phyloP scores from a whole-genome alignment of 768 basidiomycete genomes.

The Cytidiella melzeri region DNA sequence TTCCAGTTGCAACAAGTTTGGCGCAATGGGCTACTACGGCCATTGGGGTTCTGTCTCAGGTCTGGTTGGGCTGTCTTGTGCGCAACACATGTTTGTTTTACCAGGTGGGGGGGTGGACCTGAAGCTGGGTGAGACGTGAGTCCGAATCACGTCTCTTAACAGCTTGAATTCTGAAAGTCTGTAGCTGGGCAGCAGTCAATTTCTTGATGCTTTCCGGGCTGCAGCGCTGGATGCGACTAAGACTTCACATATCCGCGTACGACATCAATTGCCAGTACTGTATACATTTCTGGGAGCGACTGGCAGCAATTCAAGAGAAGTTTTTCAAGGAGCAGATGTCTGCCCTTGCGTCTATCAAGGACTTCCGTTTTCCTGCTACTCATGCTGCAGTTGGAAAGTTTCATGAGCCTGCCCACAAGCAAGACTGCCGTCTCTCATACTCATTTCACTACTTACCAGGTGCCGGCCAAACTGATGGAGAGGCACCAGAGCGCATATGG shows the following conservation, averaged over 20 bases:
- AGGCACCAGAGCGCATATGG: constrained; percentile 15
- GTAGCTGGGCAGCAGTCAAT: constrained; percentile 13
- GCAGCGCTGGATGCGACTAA: constrained; percentile 6
- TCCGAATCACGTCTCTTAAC: background rate
- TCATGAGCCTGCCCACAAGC: constrained; percentile 11
- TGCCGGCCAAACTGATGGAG: constrained; percentile 12
- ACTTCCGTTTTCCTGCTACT: constrained; percentile 3
- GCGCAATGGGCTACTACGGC: constrained; percentile 11
- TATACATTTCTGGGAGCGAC: constrained; percentile 5
- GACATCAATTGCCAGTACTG: constrained; percentile 25
- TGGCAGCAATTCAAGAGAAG: background rate
- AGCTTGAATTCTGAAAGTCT: background rate
- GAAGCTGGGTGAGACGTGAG: constrained; percentile 16
- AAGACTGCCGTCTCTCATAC: constrained; percentile 3
- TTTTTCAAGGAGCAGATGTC: background rate
- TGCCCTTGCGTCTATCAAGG: background rate
- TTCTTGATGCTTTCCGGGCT: constrained; percentile 9
- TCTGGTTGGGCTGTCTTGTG: constrained; percentile 11
- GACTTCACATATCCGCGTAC: constrained; percentile 13
- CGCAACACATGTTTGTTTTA: constrained; percentile 14
- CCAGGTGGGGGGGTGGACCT: constrained; percentile 15
- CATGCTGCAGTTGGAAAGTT: constrained; percentile 11
- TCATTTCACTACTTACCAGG: constrained; percentile 12
- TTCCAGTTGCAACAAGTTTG: constrained; percentile 15
- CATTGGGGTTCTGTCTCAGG: constrained; percentile 13